phyloP scores from a whole-genome alignment of 352 stramenopile species.

The Peronospora belbahrii region DNA sequence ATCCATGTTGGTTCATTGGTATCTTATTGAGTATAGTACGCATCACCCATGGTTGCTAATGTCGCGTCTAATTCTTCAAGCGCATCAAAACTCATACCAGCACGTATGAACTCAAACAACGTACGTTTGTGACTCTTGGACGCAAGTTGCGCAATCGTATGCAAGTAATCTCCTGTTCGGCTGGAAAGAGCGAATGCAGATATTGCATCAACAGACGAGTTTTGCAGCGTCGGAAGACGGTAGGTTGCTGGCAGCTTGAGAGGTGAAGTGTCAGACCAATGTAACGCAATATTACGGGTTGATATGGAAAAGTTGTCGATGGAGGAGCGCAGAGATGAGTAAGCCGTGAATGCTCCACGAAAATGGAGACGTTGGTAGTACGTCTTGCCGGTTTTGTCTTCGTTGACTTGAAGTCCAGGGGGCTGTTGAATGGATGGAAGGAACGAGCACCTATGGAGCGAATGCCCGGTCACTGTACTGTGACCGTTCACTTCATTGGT shows the following conservation, averaged over 20 bases:
- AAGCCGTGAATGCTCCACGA: conserved; percentile 32
- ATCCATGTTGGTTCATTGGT: not conserved
- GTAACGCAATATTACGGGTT: conserved; percentile 23
- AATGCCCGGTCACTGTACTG: conserved; percentile 3
- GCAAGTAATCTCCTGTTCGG: conserved; percentile 39
- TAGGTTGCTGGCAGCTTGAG: conserved; percentile 16
- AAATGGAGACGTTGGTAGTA: conserved; percentile 45
- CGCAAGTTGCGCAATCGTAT: conserved; percentile 25
- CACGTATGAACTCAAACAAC: conserved; percentile 63
- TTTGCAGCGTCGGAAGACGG: conserved; percentile 21
- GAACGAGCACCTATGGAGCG: conserved; percentile 31
- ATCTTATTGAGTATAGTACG: conserved; percentile 24
- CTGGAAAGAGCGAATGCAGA: conserved; percentile 42
- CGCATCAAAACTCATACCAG: conserved; percentile 67
- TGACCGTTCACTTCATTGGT: conserved; percentile 9
- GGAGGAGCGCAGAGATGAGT: conserved; percentile 13
- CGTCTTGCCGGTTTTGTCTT: conserved; percentile 11
- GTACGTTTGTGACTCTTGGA: conserved; percentile 46
- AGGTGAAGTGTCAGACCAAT: conserved; percentile 32
- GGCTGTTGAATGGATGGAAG: conserved; percentile 25
- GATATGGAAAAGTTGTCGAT: conserved; percentile 26
- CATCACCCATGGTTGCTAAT: conserved; percentile 36
- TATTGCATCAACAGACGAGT: conserved; percentile 29
- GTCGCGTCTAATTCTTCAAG: conserved; percentile 46
- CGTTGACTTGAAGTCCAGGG: not conserved